Base-by-base conservation (phyloP, 352 stramenopile genomes). In the Pelagophyceae sp. region DNA sequence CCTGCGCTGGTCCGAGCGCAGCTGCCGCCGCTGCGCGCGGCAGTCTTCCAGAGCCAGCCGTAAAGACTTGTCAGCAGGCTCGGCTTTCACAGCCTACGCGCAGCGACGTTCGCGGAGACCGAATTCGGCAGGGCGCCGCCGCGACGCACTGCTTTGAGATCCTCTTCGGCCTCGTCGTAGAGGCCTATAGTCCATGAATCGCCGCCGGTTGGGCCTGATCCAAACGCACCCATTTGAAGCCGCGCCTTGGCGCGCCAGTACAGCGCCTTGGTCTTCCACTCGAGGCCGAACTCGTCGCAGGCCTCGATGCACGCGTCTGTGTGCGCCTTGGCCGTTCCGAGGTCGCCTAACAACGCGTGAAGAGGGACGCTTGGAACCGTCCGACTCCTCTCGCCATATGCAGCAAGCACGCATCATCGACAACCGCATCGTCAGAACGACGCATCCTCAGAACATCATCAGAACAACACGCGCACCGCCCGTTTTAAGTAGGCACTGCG, bases 401-500 rank as follows among this genome's bases (percentile, higher is more conserved):
- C n/a, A 54, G 6, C 6, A 54, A 6, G 40, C 20, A 6, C 6
- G 40, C 40, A 20, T 20, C 40, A 20, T 6, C 40, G 40, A 54
- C 40, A 20, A 20, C 40, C 40, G 6, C 40, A 20, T 54, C 40
- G 40, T 6, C 6, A 6, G 40, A 20, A 20, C 40, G 6, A 20
- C 40, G 40, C 40, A 6, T 63, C 15, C 29, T 63, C 54, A n/a
- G 11, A n/a, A n/a, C n/a, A n/a, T n/a, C n/a, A n/a, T 15, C 2
- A 2, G 11, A 29, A 29, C 2, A n/a, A 15, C 54, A 6, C 15
- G 27, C 29, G 61, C 11, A 29, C 29, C 38, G 33, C 15, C 67
- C 67, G 67, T 71, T 31, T 35, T 37, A 3, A 74, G 31, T 19
- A 74, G 23, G 38, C 67, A 74, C 67, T 58, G 67, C 33, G 38